phyloP scores from a whole-genome alignment of 495 filamentous ascomycete species.

The Xylaria curta region DNA sequence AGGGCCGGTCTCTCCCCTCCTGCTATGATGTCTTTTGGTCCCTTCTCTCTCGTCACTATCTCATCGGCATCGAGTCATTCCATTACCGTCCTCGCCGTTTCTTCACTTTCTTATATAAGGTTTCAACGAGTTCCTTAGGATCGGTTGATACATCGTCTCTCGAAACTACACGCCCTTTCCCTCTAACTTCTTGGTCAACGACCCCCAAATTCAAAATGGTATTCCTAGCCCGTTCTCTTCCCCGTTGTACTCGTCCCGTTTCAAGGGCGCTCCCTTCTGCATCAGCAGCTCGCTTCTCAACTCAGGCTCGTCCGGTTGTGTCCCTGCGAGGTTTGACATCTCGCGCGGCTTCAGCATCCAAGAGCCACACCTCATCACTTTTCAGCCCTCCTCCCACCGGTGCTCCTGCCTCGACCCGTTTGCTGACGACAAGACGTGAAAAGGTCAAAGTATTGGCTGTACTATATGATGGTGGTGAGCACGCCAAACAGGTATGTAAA shows the following conservation, averaged over 20 bases:
- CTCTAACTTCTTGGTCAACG: conserved; percentile 25
- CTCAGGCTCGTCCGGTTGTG: conserved; percentile 36
- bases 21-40: conserved; percentile 16
- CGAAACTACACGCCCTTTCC: neutral
- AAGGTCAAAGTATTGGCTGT: conserved; percentile 64
- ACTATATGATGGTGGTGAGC: conserved; percentile 61
- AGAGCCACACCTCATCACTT: conserved; percentile 33
- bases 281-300: conserved; percentile 40
- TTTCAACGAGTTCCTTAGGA: neutral
- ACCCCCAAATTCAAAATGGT: conserved; percentile 56
- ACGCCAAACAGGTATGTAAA: conserved; percentile 56
- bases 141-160: conserved; percentile 1
- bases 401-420: conserved; percentile 39
- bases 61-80: neutral
- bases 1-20: conserved; percentile 33
- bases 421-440: conserved; percentile 57
- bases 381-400: conserved; percentile 22
- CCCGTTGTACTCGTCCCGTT: conserved; percentile 41
- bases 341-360: conserved; percentile 33
- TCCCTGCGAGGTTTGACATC: conserved; percentile 38
- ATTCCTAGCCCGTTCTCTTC: conserved; percentile 51
- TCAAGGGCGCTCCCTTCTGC: conserved; percentile 33
- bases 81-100: neutral
- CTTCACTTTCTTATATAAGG: conserved; percentile 2
- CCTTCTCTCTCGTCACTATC: conserved; percentile 32